Conservation (phyloP, 371 early-diverging fungal species). For the Mortierella sp. region DNA sequence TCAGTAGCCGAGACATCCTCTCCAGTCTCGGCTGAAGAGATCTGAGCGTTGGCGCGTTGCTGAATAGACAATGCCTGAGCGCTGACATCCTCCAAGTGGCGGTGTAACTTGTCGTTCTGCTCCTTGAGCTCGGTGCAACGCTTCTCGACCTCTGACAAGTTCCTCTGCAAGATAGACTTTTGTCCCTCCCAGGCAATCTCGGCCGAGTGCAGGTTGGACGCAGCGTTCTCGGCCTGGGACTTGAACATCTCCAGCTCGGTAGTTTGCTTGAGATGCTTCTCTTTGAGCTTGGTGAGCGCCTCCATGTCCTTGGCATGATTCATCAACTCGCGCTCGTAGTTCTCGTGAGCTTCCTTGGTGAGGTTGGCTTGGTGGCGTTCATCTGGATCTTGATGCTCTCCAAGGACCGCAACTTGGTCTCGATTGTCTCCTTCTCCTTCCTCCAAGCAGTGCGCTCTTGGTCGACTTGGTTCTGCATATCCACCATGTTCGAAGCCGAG, state of each 20-base stretch:
- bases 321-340: constrained; percentile 69
- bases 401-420: constrained; percentile 60
- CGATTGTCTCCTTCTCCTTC: constrained; percentile 55
- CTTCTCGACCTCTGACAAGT: constrained; percentile 59
- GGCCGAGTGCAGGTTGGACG: constrained; percentile 57
- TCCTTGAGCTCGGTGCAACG: constrained; percentile 65
- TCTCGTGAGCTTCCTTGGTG: constrained; percentile 61
- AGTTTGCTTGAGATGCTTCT: constrained; percentile 32
- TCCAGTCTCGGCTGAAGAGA: constrained; percentile 13
- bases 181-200: constrained; percentile 62
- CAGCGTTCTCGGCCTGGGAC: constrained; percentile 52
- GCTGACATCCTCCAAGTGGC: constrained; percentile 76
- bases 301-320: constrained; percentile 68
- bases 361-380: constrained; percentile 48
- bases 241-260: constrained; percentile 24
- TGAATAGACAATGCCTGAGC: constrained; percentile 59
- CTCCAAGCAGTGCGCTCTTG: constrained; percentile 58
- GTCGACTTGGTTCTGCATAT: constrained; percentile 63
- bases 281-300: constrained; percentile 50
- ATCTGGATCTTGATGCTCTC: constrained; percentile 53
- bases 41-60: constrained; percentile 47
- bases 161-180: constrained; percentile 61
- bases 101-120: constrained; percentile 77
- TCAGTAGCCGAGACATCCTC: constrained; percentile 20
- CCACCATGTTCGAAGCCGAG: constrained; percentile 57